These are phyloP conservation scores for Trichoderma semiorbis DNA, from an alignment of 2,329 filamentous ascomycete genomes.

Conservation along the genomic window DNA sequence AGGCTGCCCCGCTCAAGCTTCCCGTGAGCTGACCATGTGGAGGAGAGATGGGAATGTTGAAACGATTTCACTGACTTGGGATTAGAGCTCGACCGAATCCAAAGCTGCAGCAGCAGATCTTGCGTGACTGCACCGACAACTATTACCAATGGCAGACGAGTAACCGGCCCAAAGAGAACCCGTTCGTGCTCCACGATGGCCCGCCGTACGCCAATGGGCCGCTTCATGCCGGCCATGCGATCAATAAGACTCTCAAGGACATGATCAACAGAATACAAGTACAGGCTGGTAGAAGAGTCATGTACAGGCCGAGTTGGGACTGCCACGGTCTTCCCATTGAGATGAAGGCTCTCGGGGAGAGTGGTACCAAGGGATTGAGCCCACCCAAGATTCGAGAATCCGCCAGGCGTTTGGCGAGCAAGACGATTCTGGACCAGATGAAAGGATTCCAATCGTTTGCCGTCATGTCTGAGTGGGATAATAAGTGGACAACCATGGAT, in stretches of 20 bases:
- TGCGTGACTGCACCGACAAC: constrained; percentile 77
- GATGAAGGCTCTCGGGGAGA: constrained; percentile 77
- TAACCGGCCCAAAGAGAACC: constrained; percentile 50
- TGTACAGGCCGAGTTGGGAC: constrained; percentile 93
- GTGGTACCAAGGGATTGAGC: constrained; percentile 40
- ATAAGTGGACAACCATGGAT: constrained; percentile 77
- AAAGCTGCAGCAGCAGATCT: constrained; percentile 53
- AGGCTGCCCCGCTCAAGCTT: constrained; percentile 73
- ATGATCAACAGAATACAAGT: constrained; percentile 82
- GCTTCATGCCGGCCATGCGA: constrained; percentile 86
- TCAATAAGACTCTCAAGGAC: constrained; percentile 97
- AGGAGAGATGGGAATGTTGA: not conserved
- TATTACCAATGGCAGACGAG: constrained; percentile 82
- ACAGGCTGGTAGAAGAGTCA: constrained; percentile 64
- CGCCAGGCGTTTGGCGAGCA: constrained; percentile 62
- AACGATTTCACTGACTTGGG: not conserved
- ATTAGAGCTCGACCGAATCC: constrained; percentile 50
- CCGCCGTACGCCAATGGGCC: constrained; percentile 94
- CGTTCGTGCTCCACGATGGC: constrained; percentile 88
- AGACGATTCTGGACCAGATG: constrained; percentile 71
- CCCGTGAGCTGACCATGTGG: constrained; percentile 50
- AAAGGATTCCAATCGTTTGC: constrained; percentile 68
- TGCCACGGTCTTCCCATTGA: constrained; percentile 97
- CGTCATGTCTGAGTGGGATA: constrained; percentile 78
- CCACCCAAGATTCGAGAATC: constrained; percentile 59